Evolutionary conservation across 73 alveolate genomes (phyloP).

Genomic region (Uronychia binucleata): DNA sequence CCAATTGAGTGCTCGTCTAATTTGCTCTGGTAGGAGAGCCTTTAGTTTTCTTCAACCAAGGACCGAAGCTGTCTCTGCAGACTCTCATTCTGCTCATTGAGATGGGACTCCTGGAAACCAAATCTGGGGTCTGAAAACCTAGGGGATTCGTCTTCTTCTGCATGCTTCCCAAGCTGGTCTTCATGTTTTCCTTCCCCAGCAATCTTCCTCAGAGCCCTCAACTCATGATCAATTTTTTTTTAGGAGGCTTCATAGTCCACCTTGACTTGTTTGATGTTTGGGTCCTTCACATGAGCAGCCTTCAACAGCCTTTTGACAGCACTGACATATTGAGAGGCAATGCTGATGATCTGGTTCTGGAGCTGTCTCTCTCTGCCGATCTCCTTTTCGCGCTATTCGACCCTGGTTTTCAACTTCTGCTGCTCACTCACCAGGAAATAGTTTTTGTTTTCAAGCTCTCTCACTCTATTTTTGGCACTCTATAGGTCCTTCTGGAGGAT

Average conservation of each 20-base stretch:
- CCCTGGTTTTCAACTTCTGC: neutral
- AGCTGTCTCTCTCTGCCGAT: neutral
- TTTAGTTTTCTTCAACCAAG: neutral
- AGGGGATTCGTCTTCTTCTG: neutral
- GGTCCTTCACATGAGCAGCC: neutral
- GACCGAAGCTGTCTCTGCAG: neutral
- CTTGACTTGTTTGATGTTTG: neutral
- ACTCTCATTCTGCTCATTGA: neutral
- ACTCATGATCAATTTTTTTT: neutral
- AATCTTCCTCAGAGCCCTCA: neutral
- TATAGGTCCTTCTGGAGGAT: neutral
- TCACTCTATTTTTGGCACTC: neutral
- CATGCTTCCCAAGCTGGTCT: neutral
- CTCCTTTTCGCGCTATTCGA: neutral
- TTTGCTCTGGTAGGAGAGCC: neutral
- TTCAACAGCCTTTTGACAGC: neutral
- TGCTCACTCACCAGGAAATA: too few species aligned
- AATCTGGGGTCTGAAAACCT: neutral
- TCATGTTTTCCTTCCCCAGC: neutral
- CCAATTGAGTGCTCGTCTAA: neutral
- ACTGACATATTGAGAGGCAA: neutral
- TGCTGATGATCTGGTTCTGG: neutral
- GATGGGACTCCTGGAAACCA: neutral
- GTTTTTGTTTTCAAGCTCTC: neutral
- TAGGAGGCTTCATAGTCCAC: neutral